Evolutionary conservation across 176 grass and related monocot species (phyloP).

Genomic region (Poa pratensis): DNA sequence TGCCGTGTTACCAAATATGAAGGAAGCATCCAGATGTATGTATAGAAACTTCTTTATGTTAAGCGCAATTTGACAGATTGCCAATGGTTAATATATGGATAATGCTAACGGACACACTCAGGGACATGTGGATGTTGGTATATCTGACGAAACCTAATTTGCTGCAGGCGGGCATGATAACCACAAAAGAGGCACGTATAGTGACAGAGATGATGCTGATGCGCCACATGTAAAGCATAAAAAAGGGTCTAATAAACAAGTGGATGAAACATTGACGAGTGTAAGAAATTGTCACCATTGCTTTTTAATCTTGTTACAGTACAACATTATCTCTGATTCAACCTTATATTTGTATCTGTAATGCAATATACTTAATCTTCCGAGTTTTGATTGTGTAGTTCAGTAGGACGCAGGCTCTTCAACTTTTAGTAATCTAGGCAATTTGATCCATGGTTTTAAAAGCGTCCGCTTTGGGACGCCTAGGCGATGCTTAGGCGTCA

Average conservation of each 20-base stretch:
- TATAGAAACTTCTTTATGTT: conserved; percentile 27
- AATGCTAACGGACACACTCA: conserved; percentile 7
- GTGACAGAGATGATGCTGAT: conserved; percentile 46
- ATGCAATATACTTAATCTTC: background rate
- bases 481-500: no score
- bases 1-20: conserved; percentile 31
- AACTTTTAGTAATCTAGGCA: conserved; percentile 9
- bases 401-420: conserved; percentile 5
- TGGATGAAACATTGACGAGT: conserved; percentile 43
- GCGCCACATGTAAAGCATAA: conserved; percentile 44
- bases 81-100: conserved; percentile 32
- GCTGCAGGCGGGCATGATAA: conserved; percentile 45
- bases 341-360: conserved; percentile 3
- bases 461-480: no score
- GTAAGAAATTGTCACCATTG: conserved; percentile 44
- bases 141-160: conserved; percentile 40
- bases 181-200: conserved; percentile 39
- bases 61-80: conserved; percentile 16
- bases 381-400: conserved; percentile 10
- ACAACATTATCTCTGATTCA: background rate
- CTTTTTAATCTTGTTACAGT: conserved; percentile 7
- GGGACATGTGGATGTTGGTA: conserved; percentile 30
- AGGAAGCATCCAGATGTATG: conserved; percentile 59
- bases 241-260: conserved; percentile 32
- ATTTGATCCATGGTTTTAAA: no score